These are phyloP conservation scores for Wallacemonas sp. DNA, from an alignment of 208 protist genomes.

Conservation along the genomic window DNA sequence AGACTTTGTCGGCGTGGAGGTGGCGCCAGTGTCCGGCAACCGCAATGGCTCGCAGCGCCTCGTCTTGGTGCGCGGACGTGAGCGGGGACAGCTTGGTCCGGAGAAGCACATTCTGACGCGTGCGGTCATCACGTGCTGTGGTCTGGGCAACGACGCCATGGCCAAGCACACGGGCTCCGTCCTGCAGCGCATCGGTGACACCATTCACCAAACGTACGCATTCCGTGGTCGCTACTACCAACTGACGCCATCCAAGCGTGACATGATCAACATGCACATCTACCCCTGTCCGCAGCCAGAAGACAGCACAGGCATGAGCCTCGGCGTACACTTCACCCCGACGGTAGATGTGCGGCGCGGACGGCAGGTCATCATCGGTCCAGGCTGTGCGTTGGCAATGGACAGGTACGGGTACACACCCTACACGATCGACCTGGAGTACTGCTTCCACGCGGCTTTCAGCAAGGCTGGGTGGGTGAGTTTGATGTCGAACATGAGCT, in stretches of 20 bases:
- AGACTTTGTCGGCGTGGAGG: slow-evolving; percentile 37
- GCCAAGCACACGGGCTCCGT: slow-evolving; percentile 21
- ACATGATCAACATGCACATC: slow-evolving; percentile 46
- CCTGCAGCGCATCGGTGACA: slow-evolving; percentile 19
- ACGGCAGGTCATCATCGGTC: slow-evolving; percentile 49
- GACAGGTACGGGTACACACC: slow-evolving; percentile 51
- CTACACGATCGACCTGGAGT: slow-evolving; percentile 37
- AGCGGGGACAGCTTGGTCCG: slow-evolving; percentile 31
- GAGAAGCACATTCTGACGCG: slow-evolving; percentile 29
- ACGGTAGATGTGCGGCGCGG: slow-evolving; percentile 44
- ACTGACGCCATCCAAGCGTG: slow-evolving; percentile 23
- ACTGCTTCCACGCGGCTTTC: slow-evolving; percentile 26
- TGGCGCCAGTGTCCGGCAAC: not conserved
- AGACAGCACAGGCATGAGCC: slow-evolving; percentile 29
- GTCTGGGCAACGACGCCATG: slow-evolving; percentile 44
- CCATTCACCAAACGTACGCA: slow-evolving; percentile 29
- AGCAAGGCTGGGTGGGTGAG: slow-evolving; percentile 39
- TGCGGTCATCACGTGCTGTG: slow-evolving; percentile 55
- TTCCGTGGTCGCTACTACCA: slow-evolving; percentile 59
- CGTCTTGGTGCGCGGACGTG: slow-evolving; percentile 40
- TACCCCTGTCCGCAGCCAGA: slow-evolving; percentile 36
- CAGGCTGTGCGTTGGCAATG: slow-evolving; percentile 41
- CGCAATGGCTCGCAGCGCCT: too few relatives aligned
- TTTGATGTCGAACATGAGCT: slow-evolving; percentile 23
- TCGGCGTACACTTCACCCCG: slow-evolving; percentile 57